These are phyloP conservation scores for Pittosporum tobira DNA, from an alignment of 129 eudicot species.

Conservation along the genomic window DNA sequence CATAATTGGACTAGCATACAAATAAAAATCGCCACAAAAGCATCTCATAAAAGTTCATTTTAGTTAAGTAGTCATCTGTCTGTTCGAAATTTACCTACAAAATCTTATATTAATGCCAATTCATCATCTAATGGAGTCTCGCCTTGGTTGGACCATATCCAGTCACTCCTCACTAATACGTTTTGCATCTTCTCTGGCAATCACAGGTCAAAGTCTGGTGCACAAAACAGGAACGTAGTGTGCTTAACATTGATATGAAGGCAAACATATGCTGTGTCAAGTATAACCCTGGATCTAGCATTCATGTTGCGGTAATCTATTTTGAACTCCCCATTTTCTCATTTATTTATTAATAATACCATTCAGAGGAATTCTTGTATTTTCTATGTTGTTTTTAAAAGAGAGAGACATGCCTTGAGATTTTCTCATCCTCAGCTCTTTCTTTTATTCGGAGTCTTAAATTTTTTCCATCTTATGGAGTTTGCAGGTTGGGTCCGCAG, in stretches of 20 bases:
- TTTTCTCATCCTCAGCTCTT: not conserved
- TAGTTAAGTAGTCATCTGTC: not conserved
- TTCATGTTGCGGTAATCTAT: constrained; percentile 48
- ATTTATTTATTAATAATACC: no score
- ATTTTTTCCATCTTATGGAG: not conserved
- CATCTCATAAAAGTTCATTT: no score
- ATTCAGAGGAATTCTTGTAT: no score
- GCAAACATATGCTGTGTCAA: constrained; percentile 72
- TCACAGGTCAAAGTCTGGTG: constrained; percentile 66
- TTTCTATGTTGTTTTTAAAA: no score
- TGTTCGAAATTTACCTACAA: not conserved
- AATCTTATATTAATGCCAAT: not conserved
- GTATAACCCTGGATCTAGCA: constrained; percentile 69
- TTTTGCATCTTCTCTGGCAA: constrained; percentile 16
- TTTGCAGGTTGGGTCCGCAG: constrained; percentile 58
- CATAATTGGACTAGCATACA: not conserved
- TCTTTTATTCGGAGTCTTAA: not conserved
- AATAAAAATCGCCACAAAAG: not conserved
- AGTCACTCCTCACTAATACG: constrained; percentile 1
- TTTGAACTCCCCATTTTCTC: not conserved
- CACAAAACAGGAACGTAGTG: constrained; percentile 63
- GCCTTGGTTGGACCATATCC: not conserved
- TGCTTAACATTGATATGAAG: constrained; percentile 63
- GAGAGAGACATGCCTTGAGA: no score
- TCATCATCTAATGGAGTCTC: not conserved